These are phyloP conservation scores for Comarum palustre DNA, from an alignment of 306 rosid species.

Conservation along the genomic window DNA sequence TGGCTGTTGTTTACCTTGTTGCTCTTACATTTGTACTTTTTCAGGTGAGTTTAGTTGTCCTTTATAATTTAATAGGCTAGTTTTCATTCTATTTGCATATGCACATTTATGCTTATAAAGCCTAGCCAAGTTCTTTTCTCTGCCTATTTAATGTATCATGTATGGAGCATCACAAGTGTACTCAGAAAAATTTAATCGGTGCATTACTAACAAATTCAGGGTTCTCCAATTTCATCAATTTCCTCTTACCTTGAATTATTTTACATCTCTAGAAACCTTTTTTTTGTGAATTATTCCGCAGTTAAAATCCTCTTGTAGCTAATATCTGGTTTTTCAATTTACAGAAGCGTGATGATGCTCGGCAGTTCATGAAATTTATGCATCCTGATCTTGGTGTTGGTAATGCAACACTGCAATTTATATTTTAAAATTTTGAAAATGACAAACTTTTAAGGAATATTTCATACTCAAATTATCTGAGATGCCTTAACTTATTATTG, in stretches of 20 bases:
- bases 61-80: neutral
- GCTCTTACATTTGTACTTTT: constrained; percentile 95
- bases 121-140: neutral
- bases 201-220: neutral
- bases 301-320: constrained; percentile 9
- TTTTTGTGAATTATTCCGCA: neutral
- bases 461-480: constrained; percentile 1
- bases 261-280: neutral
- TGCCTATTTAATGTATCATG: neutral
- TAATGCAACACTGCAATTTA: constrained; percentile 39
- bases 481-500: neutral
- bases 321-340: constrained; percentile 24
- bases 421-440: neutral
- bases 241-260: neutral
- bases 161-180: neutral
- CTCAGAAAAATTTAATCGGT: neutral
- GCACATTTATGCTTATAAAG: neutral
- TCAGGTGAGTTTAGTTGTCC: constrained; percentile 57
- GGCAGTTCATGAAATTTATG: constrained; percentile 97
- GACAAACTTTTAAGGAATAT: constrained; percentile 14
- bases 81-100: neutral
- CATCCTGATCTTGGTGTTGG: constrained; percentile 98
- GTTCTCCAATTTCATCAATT: neutral
- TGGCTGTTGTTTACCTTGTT: constrained; percentile 95
- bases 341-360: constrained; percentile 93